Evolutionary conservation across 1,284 basidiomycete species (phyloP).

Genomic region (Mycocalia duriaeana): DNA sequence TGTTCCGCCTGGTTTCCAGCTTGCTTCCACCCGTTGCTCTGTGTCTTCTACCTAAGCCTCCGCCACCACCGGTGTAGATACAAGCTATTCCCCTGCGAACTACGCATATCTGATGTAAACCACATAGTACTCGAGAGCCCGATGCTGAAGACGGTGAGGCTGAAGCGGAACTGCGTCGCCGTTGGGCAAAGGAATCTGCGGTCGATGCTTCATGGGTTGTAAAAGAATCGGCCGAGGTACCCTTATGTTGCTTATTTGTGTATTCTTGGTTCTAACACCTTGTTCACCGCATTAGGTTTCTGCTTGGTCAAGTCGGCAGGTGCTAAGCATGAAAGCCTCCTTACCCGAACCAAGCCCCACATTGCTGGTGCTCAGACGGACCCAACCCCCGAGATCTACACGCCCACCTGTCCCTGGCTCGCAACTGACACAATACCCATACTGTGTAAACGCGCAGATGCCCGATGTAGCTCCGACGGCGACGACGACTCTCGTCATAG

Average conservation of each 20-base stretch:
- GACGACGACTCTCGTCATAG: conserved; percentile 3
- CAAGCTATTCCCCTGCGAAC: too few species aligned
- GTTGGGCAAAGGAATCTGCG: conserved; percentile 30
- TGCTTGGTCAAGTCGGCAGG: background rate
- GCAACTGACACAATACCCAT: conserved; percentile 25
- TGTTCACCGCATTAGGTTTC: too few species aligned
- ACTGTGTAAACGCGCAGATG: conserved; percentile 13
- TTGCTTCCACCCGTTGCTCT: conserved; percentile 27
- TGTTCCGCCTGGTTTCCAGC: conserved; percentile 43
- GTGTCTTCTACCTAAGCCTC: conserved; percentile 34
- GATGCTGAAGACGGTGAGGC: conserved; percentile 38
- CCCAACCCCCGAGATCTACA: conserved; percentile 27
- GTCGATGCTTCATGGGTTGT: conserved; percentile 21
- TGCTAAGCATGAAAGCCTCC: background rate
- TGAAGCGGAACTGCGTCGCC: conserved; percentile 34
- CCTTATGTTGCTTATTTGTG: too few species aligned
- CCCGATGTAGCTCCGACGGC: conserved; percentile 5
- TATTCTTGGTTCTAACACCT: too few species aligned
- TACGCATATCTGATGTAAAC: too few species aligned
- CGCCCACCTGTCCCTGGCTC: conserved; percentile 28
- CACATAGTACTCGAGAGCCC: conserved; percentile 38
- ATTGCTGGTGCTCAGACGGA: conserved; percentile 23
- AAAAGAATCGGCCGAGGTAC: too few species aligned
- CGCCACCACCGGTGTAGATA: conserved; percentile 31
- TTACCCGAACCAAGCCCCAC: conserved; percentile 10